A percentile compares a stretch with the other conserved stretches of the same genome.
phyloP scores from a whole-genome alignment of 192 early-diverging fungal species.

The Entomortierella chlamydospora region DNA sequence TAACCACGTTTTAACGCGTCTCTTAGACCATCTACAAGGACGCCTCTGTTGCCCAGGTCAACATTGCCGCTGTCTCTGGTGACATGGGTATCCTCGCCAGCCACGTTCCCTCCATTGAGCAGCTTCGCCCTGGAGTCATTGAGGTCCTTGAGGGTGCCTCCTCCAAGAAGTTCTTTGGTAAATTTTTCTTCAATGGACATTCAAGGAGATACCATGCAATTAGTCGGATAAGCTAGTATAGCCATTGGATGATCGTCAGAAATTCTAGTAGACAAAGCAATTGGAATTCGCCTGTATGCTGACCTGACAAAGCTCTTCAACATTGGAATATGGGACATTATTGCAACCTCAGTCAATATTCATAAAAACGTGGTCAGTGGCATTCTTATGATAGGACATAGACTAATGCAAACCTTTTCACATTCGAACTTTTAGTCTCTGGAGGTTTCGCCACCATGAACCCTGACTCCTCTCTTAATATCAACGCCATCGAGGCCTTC shows the following conservation, averaged over 20 bases:
- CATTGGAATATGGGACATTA: too few relatives aligned
- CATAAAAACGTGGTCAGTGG: too few relatives aligned
- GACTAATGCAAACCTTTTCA: not conserved
- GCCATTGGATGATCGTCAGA: too few relatives aligned
- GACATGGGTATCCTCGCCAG: slow-evolving; percentile 98
- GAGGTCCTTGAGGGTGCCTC: slow-evolving; percentile 82
- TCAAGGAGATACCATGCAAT: too few relatives aligned
- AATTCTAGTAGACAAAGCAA: too few relatives aligned
- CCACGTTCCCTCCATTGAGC: slow-evolving; percentile 96
- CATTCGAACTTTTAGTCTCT: slow-evolving; percentile 67
- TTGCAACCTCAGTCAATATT: too few relatives aligned
- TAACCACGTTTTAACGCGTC: slow-evolving; percentile 12
- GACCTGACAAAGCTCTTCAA: too few relatives aligned
- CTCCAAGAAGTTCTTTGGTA: slow-evolving; percentile 94
- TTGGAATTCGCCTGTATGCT: too few relatives aligned
- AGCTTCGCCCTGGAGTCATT: slow-evolving; percentile 91
- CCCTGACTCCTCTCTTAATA: slow-evolving; percentile 95
- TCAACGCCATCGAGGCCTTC: slow-evolving; percentile 97
- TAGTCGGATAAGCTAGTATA: too few relatives aligned
- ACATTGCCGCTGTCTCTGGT: slow-evolving; percentile 91
- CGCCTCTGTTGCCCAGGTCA: slow-evolving; percentile 88
- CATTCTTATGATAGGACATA: too few relatives aligned
- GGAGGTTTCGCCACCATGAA: slow-evolving; percentile 98
- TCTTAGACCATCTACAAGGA: slow-evolving; percentile 78
- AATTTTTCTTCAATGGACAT: slow-evolving; percentile 8